A percentile compares a stretch with the other conserved stretches of the same genome.
These are phyloP conservation scores for Pseudopyrenochaeta lycopersici DNA, from an alignment of 2,329 filamentous ascomycete genomes.

Conservation along the genomic window DNA sequence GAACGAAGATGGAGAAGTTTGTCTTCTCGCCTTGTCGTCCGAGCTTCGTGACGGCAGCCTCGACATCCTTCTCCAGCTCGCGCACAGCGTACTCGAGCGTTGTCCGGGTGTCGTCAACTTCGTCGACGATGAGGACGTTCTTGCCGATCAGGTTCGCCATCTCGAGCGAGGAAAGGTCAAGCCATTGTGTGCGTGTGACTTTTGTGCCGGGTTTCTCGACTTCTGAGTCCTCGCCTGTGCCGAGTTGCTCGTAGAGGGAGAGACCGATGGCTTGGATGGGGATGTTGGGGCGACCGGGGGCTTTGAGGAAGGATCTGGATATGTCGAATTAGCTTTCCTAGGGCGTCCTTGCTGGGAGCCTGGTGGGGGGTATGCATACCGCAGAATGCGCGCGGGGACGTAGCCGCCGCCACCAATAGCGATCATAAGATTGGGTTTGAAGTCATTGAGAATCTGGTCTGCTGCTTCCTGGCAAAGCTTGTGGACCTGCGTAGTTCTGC, in stretches of 20 bases:
- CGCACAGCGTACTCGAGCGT: conserved; percentile 93
- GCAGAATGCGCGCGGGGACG: conserved; percentile 94
- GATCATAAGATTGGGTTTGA: conserved; percentile 96
- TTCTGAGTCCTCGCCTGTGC: conserved; percentile 65
- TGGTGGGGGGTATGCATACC: conserved; percentile 56
- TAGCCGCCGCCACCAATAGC: conserved; percentile 98
- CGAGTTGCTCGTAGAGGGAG: conserved; percentile 91
- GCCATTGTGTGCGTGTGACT: conserved; percentile 98
- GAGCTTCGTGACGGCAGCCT: conserved; percentile 76
- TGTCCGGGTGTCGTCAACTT: conserved; percentile 94
- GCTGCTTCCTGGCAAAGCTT: conserved; percentile 93
- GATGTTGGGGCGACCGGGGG: conserved; percentile 86
- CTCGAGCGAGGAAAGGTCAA: conserved; percentile 85
- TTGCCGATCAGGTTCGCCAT: conserved; percentile 92
- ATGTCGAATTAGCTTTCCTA: conserved; percentile 12
- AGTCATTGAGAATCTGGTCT: conserved; percentile 79
- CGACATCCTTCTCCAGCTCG: conserved; percentile 94
- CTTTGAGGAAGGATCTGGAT: conserved; percentile 85
- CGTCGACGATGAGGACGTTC: conserved; percentile 90
- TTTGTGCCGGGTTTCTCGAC: conserved; percentile 88
- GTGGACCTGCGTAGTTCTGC: conserved; percentile 74
- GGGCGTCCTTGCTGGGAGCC: neutral
- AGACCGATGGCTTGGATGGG: conserved; percentile 99
- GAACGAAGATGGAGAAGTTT: conserved; percentile 91
- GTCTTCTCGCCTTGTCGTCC: conserved; percentile 77